phyloP scores from a whole-genome alignment of 345 rosid species.

The Acer yangbiense region DNA sequence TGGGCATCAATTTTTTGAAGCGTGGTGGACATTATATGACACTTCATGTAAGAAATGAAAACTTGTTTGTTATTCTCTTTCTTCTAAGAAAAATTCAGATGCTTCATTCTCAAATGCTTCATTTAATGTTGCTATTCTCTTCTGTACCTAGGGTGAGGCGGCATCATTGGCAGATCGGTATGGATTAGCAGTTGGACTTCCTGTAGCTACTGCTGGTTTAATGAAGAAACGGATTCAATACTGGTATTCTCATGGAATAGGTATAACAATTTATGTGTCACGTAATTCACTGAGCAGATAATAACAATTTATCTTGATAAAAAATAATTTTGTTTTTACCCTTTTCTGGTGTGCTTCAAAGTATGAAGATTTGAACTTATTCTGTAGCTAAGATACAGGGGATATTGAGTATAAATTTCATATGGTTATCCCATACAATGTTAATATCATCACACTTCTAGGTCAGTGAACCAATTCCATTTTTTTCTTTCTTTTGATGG shows the following conservation, averaged over 20 bases:
- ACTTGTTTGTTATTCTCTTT: slow-evolving; percentile 8
- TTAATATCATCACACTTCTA: background rate
- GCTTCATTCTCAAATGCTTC: background rate
- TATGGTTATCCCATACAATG: background rate
- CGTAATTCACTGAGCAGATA: background rate
- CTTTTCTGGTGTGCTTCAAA: background rate
- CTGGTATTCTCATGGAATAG: slow-evolving; percentile 85
- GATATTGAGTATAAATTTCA: background rate
- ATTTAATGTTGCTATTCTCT: slow-evolving; percentile 8
- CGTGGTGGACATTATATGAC: slow-evolving; percentile 96
- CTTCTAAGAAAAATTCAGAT: background rate
- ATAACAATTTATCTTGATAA: background rate
- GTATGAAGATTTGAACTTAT: background rate
- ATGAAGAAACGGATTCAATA: slow-evolving; percentile 75
- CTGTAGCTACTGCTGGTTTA: slow-evolving; percentile 70
- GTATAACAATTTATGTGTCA: slow-evolving; percentile 33
- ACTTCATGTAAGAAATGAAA: slow-evolving; percentile 58
- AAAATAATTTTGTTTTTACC: background rate
- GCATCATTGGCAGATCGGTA: slow-evolving; percentile 82
- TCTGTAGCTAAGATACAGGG: background rate
- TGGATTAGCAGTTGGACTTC: slow-evolving; percentile 83
- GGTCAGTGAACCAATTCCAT: background rate
- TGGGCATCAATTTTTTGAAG: slow-evolving; percentile 69
- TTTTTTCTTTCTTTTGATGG: slow-evolving; percentile 5
- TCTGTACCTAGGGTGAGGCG: slow-evolving; percentile 73